These are phyloP conservation scores for Asterophora lycoperdoides DNA, from an alignment of 768 basidiomycete species.

Conservation along the genomic window DNA sequence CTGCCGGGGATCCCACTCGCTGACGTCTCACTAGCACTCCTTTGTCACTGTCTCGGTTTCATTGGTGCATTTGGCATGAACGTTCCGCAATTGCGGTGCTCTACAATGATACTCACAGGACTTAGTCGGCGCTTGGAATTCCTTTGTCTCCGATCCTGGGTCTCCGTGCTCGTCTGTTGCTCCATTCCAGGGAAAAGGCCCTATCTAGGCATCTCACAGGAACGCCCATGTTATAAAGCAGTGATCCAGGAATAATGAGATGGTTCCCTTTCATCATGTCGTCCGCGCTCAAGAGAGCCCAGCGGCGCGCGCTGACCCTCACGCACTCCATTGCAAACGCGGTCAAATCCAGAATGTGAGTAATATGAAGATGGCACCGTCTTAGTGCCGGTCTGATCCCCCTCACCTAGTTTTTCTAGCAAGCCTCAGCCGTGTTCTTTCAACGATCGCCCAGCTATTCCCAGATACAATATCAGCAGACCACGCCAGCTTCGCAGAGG, in stretches of 20 bases:
- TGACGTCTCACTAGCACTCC: constrained; percentile 3
- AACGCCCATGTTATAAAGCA: constrained; percentile 16
- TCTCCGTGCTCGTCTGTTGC: constrained; percentile 15
- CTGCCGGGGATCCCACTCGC: neutral
- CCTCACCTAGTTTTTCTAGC: constrained; percentile 11
- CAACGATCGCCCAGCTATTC: constrained; percentile 6
- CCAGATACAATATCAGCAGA: constrained; percentile 27
- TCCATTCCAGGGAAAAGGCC: constrained; percentile 10
- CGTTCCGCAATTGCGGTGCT: neutral
- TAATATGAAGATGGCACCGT: neutral
- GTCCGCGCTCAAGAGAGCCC: constrained; percentile 40
- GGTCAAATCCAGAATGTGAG: constrained; percentile 37
- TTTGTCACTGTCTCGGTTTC: constrained; percentile 3
- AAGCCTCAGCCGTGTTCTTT: constrained; percentile 14
- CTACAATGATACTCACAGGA: neutral
- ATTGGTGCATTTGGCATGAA: constrained; percentile 7
- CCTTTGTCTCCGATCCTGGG: constrained; percentile 16
- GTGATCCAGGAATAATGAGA: constrained; percentile 1
- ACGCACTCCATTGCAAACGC: constrained; percentile 48
- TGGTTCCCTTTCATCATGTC: constrained; percentile 15
- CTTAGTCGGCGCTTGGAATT: no score
- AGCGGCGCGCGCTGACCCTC: constrained; percentile 42
- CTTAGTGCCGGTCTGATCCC: neutral
- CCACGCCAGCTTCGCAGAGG: constrained; percentile 34
- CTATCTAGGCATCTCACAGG: constrained; percentile 12